Evolutionary conservation across 345 rosid species (phyloP), one percentile per base, ranked within the genome.

Genomic region (Syzygium aromaticum): DNA sequence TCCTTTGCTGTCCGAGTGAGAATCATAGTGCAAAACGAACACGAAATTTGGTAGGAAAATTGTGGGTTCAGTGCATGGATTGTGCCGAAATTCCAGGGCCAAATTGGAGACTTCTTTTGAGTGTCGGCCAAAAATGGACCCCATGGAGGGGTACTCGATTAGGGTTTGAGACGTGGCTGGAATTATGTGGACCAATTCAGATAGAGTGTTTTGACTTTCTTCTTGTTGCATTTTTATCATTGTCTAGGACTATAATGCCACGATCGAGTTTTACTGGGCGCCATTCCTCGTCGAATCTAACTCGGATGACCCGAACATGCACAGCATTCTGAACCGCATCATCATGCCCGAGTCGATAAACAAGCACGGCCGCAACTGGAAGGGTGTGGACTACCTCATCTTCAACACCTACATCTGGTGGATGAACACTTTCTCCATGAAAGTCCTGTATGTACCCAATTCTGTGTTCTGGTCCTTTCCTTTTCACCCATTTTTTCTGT

Each of bases 351-450:
- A 95, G 90, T 96, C 99, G 8, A 95, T 98, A 53, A 85, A 95
- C 28, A 92, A 91, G 89, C 99, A 98, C 84, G 99, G 95, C 33
- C 92, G 88, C n/a, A 91, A 95, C 88, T 98, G 99, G 99, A 92
- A 90, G 86, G 89, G 91, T 22, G 99, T 93, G 77, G 99, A 98
- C 91, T 95, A 91, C 90, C 93, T 98, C 88, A 89, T 98, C 84
- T 96, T 98, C 87, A 96, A 98, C 90, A 94, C 98, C 9, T 98
- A 98, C 89, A 95, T 96, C 16, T 98, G 99, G 99, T 98, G 99
- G 99, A 94, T 98, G 98, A 98, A 95, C 94, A 94, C 97, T 11
- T 86, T 89, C 88, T 9, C 88, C 46, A 96, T 95, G 93, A 98
- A 96, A 96, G 92, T 96, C 86, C 88, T 91, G 94, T 92, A 78